Conservation (phyloP, 1,139 yeast species). For the Hyphopichia burtonii region DNA sequence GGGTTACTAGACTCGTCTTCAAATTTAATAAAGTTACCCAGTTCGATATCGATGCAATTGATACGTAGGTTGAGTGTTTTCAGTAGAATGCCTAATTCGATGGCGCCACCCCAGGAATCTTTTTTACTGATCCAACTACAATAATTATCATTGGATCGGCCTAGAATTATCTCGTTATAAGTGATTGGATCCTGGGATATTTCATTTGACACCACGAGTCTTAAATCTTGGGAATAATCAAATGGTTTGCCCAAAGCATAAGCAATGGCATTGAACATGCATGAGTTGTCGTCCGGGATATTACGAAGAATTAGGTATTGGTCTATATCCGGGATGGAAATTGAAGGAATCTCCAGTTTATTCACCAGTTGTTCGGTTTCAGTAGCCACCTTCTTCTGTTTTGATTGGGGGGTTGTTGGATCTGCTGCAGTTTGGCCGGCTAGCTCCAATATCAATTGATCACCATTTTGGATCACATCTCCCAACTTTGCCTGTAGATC, state of each 20-base stretch:
- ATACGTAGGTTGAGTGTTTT: constrained; percentile 53
- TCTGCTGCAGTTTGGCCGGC: constrained; percentile 1
- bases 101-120: constrained; percentile 86
- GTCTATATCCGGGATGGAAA: constrained; percentile 17
- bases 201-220: constrained; percentile 45
- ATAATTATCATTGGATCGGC: constrained; percentile 50
- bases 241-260: constrained; percentile 43
- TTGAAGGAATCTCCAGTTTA: constrained; percentile 27
- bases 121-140: constrained; percentile 59
- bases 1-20: constrained; percentile 36
- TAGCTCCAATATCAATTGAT: constrained; percentile 47
- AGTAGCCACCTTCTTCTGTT: neutral
- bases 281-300: constrained; percentile 79
- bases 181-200: constrained; percentile 42
- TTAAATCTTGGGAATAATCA: constrained; percentile 33
- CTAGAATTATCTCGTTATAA: constrained; percentile 63
- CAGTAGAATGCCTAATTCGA: constrained; percentile 68
- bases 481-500: constrained; percentile 26
- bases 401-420: neutral
- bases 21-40: constrained; percentile 58
- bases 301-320: constrained; percentile 49
- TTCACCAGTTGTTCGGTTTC: neutral
- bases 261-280: constrained; percentile 69
- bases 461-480: constrained; percentile 50
- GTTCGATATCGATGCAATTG: constrained; percentile 67